These are phyloP conservation scores for Suhomyces wounanorum DNA, from an alignment of 1,139 yeast genomes.

Conservation along the genomic window DNA sequence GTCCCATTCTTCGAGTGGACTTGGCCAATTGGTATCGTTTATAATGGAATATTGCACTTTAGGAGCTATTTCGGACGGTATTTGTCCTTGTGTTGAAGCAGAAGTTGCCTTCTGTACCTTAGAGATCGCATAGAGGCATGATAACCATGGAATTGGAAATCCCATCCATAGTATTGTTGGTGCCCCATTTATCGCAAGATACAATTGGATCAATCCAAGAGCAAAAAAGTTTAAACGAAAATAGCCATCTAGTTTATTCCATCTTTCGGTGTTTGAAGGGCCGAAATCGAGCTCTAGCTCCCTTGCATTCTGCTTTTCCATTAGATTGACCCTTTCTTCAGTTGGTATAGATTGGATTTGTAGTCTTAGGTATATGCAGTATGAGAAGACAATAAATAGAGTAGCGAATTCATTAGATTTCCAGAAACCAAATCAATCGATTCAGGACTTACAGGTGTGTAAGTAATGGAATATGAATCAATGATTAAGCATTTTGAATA, in stretches of 20 bases:
- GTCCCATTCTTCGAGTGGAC: neutral
- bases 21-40: neutral
- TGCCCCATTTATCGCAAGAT: neutral
- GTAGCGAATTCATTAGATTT: too few relatives aligned
- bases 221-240: neutral
- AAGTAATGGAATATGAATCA: too few relatives aligned
- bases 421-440: too few relatives aligned
- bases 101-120: too few relatives aligned
- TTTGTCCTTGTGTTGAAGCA: neutral
- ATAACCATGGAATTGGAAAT: neutral
- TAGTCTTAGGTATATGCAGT: neutral
- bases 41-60: neutral
- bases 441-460: too few relatives aligned
- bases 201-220: neutral
- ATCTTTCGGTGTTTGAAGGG: neutral
- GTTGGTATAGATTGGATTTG: neutral
- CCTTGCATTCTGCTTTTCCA: neutral
- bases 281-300: neutral
- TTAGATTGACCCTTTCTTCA: neutral
- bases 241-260: neutral
- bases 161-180: neutral
- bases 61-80: neutral
- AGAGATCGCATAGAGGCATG: too few relatives aligned
- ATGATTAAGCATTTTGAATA: too few relatives aligned
- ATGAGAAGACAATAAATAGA: too few relatives aligned